A percentile compares a stretch with the other conserved stretches of the same genome.
phyloP scores from a whole-genome alignment of 1,139 yeast species.

The Lodderomyces pseudojiufengensis region DNA sequence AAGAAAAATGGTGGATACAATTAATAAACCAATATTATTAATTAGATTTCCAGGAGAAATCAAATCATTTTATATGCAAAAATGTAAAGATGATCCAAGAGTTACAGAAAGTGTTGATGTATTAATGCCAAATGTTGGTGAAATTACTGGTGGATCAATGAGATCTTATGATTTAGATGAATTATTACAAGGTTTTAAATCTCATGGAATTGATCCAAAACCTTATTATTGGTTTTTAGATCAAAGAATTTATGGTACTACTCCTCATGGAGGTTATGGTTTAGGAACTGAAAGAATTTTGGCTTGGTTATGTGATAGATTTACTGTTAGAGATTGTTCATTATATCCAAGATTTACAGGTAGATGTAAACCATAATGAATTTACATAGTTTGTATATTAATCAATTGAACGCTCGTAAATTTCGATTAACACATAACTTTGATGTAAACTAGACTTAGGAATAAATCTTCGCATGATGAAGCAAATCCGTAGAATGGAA shows the following conservation, averaged over 20 bases:
- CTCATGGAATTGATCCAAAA: constrained; percentile 79
- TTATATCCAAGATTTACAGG: constrained; percentile 97
- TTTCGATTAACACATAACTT: too few relatives aligned
- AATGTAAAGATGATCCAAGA: constrained; percentile 82
- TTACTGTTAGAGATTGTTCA: constrained; percentile 96
- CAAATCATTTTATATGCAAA: constrained; percentile 97
- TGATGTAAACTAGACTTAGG: too few relatives aligned
- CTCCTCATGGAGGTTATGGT: constrained; percentile 99
- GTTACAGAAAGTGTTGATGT: constrained; percentile 98
- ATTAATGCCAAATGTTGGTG: constrained; percentile 98
- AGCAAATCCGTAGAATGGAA: too few relatives aligned
- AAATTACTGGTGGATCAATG: constrained; percentile 98
- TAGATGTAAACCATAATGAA: constrained; percentile 93
- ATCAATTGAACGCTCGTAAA: too few relatives aligned
- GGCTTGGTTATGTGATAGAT: constrained; percentile 97
- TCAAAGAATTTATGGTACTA: constrained; percentile 94
- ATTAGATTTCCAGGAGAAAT: constrained; percentile 95
- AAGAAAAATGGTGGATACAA: constrained; percentile 95
- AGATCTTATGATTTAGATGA: constrained; percentile 84
- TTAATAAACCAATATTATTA: constrained; percentile 87
- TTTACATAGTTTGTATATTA: too few relatives aligned
- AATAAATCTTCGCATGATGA: constrained; percentile 19
- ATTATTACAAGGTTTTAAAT: constrained; percentile 81
- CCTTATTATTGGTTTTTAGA: constrained; percentile 95
- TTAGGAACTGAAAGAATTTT: constrained; percentile 95